Conservation (phyloP, 257 asterid species). For the Cynanchum wilfordii region DNA sequence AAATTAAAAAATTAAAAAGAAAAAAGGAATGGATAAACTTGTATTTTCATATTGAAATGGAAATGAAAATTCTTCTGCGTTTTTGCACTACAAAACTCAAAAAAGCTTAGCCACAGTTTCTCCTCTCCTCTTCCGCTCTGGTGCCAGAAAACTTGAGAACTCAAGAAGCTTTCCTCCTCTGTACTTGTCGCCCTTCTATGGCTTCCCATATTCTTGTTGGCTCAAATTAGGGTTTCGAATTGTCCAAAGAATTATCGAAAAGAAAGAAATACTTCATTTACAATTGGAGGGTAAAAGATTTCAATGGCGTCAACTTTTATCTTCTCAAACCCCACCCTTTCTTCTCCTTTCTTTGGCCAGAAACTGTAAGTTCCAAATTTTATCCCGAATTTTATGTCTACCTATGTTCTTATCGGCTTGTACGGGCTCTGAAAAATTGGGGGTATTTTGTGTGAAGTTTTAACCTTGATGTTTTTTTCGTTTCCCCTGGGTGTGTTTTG, state of each 20-base stretch:
- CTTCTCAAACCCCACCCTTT: slow-evolving; percentile 40
- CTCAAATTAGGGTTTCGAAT: slow-evolving; percentile 13
- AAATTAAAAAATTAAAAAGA: neutral
- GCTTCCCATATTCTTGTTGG: slow-evolving; percentile 5
- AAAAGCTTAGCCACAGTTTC: neutral
- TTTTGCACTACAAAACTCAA: neutral
- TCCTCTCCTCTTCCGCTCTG: neutral
- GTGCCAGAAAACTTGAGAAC: slow-evolving; percentile 2
- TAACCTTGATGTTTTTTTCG: neutral
- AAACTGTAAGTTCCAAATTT: slow-evolving; percentile 38
- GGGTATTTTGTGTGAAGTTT: neutral
- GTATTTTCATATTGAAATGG: too few species aligned
- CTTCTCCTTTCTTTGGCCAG: slow-evolving; percentile 51
- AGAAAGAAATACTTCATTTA: neutral
- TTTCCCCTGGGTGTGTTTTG: neutral
- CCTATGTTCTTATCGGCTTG: neutral
- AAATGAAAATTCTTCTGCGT: neutral
- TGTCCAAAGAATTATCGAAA: neutral
- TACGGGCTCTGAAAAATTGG: too few species aligned
- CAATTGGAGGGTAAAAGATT: neutral
- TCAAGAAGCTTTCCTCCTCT: neutral
- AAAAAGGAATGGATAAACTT: neutral
- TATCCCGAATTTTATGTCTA: neutral
- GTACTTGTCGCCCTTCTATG: neutral
- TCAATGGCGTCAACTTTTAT: slow-evolving; percentile 61